Conservation (phyloP, 495 filamentous ascomycete species). For the Xylaria grammica region DNA sequence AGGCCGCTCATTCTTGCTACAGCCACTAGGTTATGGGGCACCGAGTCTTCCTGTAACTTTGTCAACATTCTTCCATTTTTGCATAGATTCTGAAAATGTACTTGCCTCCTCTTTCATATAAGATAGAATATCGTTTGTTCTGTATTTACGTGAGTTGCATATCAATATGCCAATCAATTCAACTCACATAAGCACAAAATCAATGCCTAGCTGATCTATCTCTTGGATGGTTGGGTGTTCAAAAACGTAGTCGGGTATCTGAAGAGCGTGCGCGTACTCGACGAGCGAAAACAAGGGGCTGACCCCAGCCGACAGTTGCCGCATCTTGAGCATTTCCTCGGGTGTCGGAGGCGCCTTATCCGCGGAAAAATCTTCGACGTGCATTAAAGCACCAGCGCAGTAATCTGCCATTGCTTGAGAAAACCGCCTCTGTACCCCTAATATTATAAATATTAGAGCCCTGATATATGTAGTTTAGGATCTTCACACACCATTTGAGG, state of each 20-base stretch:
- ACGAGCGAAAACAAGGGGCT: conserved; percentile 40
- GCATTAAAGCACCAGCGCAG: conserved; percentile 34
- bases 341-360: conserved; percentile 25
- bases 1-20: conserved; percentile 35
- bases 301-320: conserved; percentile 36
- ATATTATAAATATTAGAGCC: not conserved
- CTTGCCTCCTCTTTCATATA: conserved; percentile 16
- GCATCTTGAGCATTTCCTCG: conserved; percentile 33
- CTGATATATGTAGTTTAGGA: not conserved
- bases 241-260: conserved; percentile 40
- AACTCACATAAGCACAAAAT: conserved; percentile 37
- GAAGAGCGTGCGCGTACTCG: conserved; percentile 40
- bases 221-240: conserved; percentile 35
- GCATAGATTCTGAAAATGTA: not conserved
- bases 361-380: conserved; percentile 31
- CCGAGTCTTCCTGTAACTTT: conserved; percentile 33
- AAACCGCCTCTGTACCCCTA: conserved; percentile 37
- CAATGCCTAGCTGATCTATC: conserved; percentile 38
- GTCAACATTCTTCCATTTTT: not conserved
- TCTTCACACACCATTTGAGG: not conserved
- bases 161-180: not conserved
- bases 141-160: not conserved
- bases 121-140: conserved; percentile 11
- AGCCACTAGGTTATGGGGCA: conserved; percentile 43
- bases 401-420: conserved; percentile 34